Percentiles rank a stretch among this genome's conserved stretches.
These are phyloP conservation scores for Tephrocybe sp. DNA, from an alignment of 768 basidiomycete genomes.

Conservation along the genomic window DNA sequence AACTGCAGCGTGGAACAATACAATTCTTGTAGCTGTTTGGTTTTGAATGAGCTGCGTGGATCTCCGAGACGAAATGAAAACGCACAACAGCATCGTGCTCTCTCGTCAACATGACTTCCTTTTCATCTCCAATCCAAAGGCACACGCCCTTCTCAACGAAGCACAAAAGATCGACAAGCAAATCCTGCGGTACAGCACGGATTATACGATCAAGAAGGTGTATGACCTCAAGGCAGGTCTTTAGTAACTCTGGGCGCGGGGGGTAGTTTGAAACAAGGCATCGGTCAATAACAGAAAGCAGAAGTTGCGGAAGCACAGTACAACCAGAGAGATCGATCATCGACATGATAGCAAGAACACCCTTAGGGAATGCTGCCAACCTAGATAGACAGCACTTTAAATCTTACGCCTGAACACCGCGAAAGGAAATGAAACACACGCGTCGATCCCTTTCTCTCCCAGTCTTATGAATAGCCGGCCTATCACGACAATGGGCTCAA, in stretches of 20 bases:
- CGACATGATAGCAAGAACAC: slow-evolving; percentile 20
- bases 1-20: slow-evolving; percentile 43
- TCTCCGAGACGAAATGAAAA: slow-evolving; percentile 5
- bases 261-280: slow-evolving; percentile 33
- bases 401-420: neutral
- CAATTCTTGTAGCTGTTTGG: slow-evolving; percentile 30
- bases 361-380: slow-evolving; percentile 19
- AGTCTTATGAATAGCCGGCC: slow-evolving; percentile 26
- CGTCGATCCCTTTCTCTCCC: slow-evolving; percentile 14
- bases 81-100: slow-evolving; percentile 50
- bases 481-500: slow-evolving; percentile 20
- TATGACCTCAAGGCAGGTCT: slow-evolving; percentile 34
- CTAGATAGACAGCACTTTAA: slow-evolving; percentile 13
- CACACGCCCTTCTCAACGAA: slow-evolving; percentile 36
- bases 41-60: neutral
- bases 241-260: slow-evolving; percentile 22
- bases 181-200: slow-evolving; percentile 18
- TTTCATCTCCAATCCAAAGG: slow-evolving; percentile 53
- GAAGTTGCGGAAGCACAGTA: slow-evolving; percentile 19
- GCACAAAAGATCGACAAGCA: slow-evolving; percentile 33
- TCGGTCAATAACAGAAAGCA: slow-evolving; percentile 25
- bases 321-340: slow-evolving; percentile 19
- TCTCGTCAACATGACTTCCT: slow-evolving; percentile 32
- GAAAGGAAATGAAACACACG: slow-evolving; percentile 7
- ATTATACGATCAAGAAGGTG: slow-evolving; percentile 31